These are phyloP conservation scores for Pseudogymnoascus sp. DNA, from an alignment of 2,329 filamentous ascomycete genomes.

Conservation along the genomic window DNA sequence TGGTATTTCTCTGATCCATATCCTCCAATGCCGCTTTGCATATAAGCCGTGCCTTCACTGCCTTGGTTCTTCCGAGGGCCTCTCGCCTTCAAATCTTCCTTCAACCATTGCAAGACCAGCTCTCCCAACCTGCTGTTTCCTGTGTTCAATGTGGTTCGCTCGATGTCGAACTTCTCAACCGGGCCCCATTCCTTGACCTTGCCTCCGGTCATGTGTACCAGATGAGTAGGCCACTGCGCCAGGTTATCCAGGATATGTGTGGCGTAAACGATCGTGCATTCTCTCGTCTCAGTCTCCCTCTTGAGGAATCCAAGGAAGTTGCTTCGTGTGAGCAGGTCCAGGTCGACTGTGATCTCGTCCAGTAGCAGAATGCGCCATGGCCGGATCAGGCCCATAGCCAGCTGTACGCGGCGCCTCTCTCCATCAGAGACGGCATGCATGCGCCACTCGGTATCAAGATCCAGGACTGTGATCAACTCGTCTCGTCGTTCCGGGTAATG, in stretches of 20 bases:
- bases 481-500: slow-evolving; percentile 74
- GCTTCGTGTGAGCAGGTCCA: slow-evolving; percentile 77
- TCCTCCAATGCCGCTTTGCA: slow-evolving; percentile 50
- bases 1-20: slow-evolving; percentile 49
- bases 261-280: slow-evolving; percentile 92
- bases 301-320: slow-evolving; percentile 84
- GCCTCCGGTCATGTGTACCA: slow-evolving; percentile 92
- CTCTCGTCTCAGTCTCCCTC: slow-evolving; percentile 70
- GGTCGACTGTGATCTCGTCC: slow-evolving; percentile 94
- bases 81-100: slow-evolving; percentile 67
- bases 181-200: slow-evolving; percentile 78
- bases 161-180: slow-evolving; percentile 57
- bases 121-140: slow-evolving; percentile 83
- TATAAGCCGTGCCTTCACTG: slow-evolving; percentile 42
- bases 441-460: slow-evolving; percentile 86
- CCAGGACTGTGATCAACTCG: slow-evolving; percentile 78
- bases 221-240: slow-evolving; percentile 86
- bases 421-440: slow-evolving; percentile 96
- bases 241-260: slow-evolving; percentile 96
- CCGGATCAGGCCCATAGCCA: slow-evolving; percentile 88
- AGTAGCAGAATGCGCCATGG: slow-evolving; percentile 88
- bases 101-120: slow-evolving; percentile 80
- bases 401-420: slow-evolving; percentile 81
- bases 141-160: slow-evolving; percentile 27
- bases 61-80: slow-evolving; percentile 52